Conservation (phyloP, 1,284 basidiomycete species). For the Chondrostereum purpureum region DNA sequence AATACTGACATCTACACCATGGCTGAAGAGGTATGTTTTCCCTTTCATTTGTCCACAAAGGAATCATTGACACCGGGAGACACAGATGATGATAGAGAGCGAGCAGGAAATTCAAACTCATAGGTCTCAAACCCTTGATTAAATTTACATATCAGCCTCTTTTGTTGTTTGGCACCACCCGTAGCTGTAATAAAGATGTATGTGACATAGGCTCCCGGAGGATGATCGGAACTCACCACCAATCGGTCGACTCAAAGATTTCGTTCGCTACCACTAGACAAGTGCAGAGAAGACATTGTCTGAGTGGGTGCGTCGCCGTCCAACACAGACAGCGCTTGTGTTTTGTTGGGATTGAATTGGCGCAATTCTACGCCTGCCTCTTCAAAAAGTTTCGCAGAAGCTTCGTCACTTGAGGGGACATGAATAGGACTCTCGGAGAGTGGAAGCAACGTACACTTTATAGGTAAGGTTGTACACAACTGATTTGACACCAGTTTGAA, state of each 20-base stretch:
- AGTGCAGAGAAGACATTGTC: too few species aligned
- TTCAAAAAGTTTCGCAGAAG: constrained; percentile 68
- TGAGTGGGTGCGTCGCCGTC: too few species aligned
- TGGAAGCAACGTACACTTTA: constrained; percentile 66
- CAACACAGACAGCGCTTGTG: too few species aligned
- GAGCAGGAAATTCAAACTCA: constrained; percentile 60
- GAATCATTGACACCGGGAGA: constrained; percentile 5
- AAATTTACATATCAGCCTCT: too few species aligned
- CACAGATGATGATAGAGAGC: constrained; percentile 80
- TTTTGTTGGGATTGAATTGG: constrained; percentile 42
- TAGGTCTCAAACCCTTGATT: background rate
- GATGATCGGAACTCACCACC: too few species aligned
- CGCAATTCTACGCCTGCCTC: constrained; percentile 77
- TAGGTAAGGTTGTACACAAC: constrained; percentile 97
- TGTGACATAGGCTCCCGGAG: too few species aligned
- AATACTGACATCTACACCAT: constrained; percentile 79
- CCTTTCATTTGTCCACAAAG: constrained; percentile 4
- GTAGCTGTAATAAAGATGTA: too few species aligned
- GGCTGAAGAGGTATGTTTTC: constrained; percentile 73
- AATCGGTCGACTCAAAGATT: too few species aligned
- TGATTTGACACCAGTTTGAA: constrained; percentile 87
- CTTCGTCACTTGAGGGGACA: constrained; percentile 59
- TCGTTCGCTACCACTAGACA: too few species aligned
- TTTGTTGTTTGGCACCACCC: too few species aligned
- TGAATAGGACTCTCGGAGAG: constrained; percentile 5